Evolutionary conservation across 164 flowering plant species (phyloP), one percentile per base, ranked within the genome.

Genomic region (Stephania yunnanensis): DNA sequence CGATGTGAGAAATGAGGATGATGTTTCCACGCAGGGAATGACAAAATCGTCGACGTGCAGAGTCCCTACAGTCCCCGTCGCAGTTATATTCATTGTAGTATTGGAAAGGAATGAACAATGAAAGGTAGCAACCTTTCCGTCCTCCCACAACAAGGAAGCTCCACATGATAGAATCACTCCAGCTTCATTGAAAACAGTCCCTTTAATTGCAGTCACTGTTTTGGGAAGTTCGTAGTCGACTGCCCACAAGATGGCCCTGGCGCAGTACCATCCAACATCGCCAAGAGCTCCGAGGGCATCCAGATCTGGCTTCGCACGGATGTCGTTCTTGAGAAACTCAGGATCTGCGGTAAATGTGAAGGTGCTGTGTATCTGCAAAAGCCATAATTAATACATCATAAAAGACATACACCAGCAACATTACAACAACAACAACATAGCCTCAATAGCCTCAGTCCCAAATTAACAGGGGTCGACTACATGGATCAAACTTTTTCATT

Each of bases 251-350:
- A 84, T 86, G 25, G 83, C 79, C 31, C 87, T 79, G 68, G 78
- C 78, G 79, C 87, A 86, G 77, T 86, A 86, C 87, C 87, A 86
- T 55, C 88, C 88, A 9, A 65, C 10, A 50, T 86, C 85, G 5
- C 88, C 88, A 4, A 84, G 82, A 61, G 82, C 83, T 11, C 88
- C 87, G 9, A 86, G 81, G 53, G 74, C 72, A 74, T 86, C 88
- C 17, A 84, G 77, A 71, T 86, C 84, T 31, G 87, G 83, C 78
- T 86, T 86, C 46, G 81, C 79, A 11, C 86, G 80, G 20, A 86
- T 80, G 48, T 82, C 71, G 8, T 80, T 84, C 73, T 80, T 73
- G 13, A 86, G 78, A 73, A 81, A 86, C 65, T 77, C 79, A 10
- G 73, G 50, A 22, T 69, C 50, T 3, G 53, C 78, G 44, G 8